Evolutionary conservation across 2,329 filamentous ascomycete species (phyloP).

Genomic region (Trichoderma sp.): DNA sequence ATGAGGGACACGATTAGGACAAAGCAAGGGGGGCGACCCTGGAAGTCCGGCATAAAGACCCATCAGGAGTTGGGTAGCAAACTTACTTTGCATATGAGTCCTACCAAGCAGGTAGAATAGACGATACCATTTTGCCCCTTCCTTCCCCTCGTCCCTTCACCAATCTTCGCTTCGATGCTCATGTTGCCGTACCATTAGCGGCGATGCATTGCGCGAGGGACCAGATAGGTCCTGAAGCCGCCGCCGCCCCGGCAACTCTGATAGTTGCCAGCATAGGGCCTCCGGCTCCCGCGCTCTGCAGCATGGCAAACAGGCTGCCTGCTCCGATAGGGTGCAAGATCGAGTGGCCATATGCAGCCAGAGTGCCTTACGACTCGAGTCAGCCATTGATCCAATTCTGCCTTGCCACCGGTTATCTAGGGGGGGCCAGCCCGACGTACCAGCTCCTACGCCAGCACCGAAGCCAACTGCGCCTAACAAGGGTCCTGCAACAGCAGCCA

Average conservation of each 20-base stretch:
- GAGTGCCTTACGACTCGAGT: background rate
- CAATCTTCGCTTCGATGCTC: background rate
- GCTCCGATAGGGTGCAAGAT: slow-evolving; percentile 35
- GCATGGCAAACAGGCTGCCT: slow-evolving; percentile 34
- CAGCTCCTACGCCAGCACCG: background rate
- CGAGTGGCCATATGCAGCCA: background rate
- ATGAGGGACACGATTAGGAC: background rate
- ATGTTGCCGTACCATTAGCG: background rate
- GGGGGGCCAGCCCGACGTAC: background rate
- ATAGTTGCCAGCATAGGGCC: slow-evolving; percentile 35
- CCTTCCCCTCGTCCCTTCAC: background rate
- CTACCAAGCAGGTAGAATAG: background rate
- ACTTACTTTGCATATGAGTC: background rate
- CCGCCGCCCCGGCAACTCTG: background rate
- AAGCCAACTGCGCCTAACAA: slow-evolving; percentile 17
- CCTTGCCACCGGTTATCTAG: background rate
- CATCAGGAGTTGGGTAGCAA: background rate
- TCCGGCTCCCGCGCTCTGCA: slow-evolving; percentile 39
- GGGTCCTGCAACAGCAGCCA: background rate
- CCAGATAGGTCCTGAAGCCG: background rate
- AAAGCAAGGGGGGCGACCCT: background rate
- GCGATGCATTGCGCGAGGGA: background rate
- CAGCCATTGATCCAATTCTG: background rate
- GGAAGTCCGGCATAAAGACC: background rate
- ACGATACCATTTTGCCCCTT: background rate